Evolutionary conservation across 2,329 filamentous ascomycete species (phyloP), one percentile per base, ranked within the genome.

Genomic region (Cladosporium halotolerans): DNA sequence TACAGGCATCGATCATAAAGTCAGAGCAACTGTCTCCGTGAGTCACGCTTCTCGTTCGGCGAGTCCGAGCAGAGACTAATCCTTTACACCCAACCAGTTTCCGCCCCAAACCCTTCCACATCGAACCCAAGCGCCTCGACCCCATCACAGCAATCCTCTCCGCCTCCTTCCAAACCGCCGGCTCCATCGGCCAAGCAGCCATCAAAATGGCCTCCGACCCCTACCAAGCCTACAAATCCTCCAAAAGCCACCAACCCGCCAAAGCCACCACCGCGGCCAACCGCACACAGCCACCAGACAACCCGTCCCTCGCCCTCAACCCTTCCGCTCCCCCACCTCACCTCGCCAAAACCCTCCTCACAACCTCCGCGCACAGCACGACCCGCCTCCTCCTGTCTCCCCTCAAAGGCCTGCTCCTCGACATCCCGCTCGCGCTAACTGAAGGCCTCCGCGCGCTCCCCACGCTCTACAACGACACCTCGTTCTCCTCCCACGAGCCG

Each of bases 381-480:
- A 84, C 86, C n/a, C 81, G 87, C 3, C 76, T 92, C 54, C 88
- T 87, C 62, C 85, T 85, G 1, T 90, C 90, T 0, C 85, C 47
- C 8, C 9, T 54, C 32, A 54, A 49, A 42, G 46, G 46, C 4
- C 13, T 49, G 9, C 23, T 49, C 23, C 8, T 93, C 78, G 89
- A 95, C 66, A 86, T 96, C 58, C 88, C 88, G 34, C 72, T 96
- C 41, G 87, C 87, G 1, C 71, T 95, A 39, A 86, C 90, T 0
- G 87, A 86, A 68, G 91, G 91, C 0, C 93, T 96, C 66, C 86
- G 92, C 65, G 96, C 96, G 62, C 85, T 88, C 5, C 90, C 91
- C 0, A 85, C 82, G 60, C 74, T 96, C 1, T 96, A 96, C 65
- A 87, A 90, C 40, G 90, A 95, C 62, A 82, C 88, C 1, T 90